Evolutionary conservation across 2,329 filamentous ascomycete genomes (phyloP).

Genomic region (Harringtonia lauricola): DNA sequence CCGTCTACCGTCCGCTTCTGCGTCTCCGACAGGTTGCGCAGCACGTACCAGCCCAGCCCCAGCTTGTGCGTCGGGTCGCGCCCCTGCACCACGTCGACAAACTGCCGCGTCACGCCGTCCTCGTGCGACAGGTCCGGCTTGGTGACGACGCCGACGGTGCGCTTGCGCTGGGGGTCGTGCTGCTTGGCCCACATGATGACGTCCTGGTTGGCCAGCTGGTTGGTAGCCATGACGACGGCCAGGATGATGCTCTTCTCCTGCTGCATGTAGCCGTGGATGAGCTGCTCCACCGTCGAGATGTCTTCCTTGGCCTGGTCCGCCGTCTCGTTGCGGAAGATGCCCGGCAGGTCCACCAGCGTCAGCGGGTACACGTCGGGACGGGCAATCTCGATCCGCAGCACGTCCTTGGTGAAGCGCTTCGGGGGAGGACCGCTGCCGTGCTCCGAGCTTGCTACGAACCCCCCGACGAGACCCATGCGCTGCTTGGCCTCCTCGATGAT

Average conservation of each 20-base stretch:
- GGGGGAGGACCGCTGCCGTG: conserved; percentile 3
- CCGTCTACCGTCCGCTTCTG: too few species aligned
- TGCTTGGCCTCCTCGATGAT: conserved; percentile 28
- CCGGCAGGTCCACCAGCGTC: conserved; percentile 49
- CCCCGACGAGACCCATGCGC: conserved; percentile 35
- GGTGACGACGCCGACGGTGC: conserved; percentile 46
- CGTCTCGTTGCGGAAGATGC: conserved; percentile 39
- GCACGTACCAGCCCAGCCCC: conserved; percentile 40
- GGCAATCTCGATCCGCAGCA: conserved; percentile 35
- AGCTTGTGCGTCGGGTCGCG: conserved; percentile 32
- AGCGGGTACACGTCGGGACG: conserved; percentile 38
- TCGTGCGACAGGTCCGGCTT: conserved; percentile 35
- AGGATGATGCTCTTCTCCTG: conserved; percentile 47
- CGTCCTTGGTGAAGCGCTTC: conserved; percentile 30
- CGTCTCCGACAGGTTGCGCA: conserved; percentile 13
- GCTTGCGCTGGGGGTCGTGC: conserved; percentile 18
- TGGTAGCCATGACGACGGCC: conserved; percentile 44
- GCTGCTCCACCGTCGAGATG: conserved; percentile 29
- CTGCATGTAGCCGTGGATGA: conserved; percentile 45
- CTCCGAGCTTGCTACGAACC: neutral
- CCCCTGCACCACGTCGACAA: conserved; percentile 31
- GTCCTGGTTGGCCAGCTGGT: conserved; percentile 47
- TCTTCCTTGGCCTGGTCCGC: conserved; percentile 32
- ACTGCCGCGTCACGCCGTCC: conserved; percentile 29
- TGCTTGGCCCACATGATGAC: conserved; percentile 38